Percentiles rank a stretch among this genome's conserved stretches.
Conservation (phyloP, 306 rosid genomes). For the Ziziphus jujuba region DNA sequence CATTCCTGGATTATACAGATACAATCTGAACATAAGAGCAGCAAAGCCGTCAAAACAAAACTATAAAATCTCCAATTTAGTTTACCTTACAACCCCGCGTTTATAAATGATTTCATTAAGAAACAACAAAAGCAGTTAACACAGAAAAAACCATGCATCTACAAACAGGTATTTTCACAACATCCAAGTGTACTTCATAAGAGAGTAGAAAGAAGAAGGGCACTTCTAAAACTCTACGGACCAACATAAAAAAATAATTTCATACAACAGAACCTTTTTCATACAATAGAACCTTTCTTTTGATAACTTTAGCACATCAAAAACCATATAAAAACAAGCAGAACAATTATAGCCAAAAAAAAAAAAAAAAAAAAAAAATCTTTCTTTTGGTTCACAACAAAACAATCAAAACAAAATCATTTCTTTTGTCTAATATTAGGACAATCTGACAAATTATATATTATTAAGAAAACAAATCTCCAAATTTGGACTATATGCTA, state of each 20-base stretch:
- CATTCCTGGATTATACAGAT: neutral
- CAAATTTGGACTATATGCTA: neutral
- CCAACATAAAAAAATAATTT: neutral
- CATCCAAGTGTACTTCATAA: neutral
- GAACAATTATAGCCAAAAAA: constrained; percentile 7
- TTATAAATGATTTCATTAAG: neutral
- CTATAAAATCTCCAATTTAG: too few species aligned
- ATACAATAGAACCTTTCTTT: neutral
- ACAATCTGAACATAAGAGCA: too few species aligned
- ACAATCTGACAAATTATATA: neutral
- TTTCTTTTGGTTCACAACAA: constrained; percentile 24
- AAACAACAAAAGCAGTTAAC: neutral
- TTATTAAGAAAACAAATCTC: neutral
- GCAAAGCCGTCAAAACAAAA: too few species aligned
- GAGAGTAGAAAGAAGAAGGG: neutral
- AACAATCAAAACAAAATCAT: constrained; percentile 3
- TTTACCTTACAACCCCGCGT: too few species aligned
- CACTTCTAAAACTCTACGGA: too few species aligned
- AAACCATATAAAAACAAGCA: neutral
- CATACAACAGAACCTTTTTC: neutral
- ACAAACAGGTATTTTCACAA: too few species aligned
- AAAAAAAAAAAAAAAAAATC: constrained; percentile 13
- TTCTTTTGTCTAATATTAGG: constrained; percentile 11
- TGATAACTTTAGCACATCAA: neutral
- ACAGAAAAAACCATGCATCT: neutral